These are phyloP conservation scores for Rosa persica DNA, from an alignment of 306 rosid genomes.

Conservation along the genomic window DNA sequence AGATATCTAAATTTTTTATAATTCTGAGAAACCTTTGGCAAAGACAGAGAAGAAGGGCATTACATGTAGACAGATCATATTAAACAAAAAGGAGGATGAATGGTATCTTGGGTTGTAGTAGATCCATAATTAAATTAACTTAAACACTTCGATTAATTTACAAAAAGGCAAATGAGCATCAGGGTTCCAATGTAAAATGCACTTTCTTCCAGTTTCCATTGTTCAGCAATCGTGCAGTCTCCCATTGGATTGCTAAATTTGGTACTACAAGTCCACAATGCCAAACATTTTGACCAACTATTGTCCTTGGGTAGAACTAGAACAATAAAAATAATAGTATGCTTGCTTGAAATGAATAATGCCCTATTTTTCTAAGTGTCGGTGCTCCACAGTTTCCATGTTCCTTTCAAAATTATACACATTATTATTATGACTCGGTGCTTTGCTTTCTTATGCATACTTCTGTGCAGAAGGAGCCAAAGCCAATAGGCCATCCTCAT, in stretches of 20 bases:
- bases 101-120: not conserved
- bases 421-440: not conserved
- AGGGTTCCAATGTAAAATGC: not conserved
- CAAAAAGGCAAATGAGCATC: not conserved
- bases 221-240: conserved; percentile 6
- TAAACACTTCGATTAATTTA: not conserved
- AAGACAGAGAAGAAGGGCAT: not conserved
- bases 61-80: not conserved
- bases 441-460: not conserved
- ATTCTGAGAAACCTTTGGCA: not conserved
- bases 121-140: not conserved
- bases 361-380: not conserved
- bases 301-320: not conserved
- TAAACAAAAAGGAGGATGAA: not conserved
- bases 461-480: conserved; percentile 3
- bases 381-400: conserved; percentile 1
- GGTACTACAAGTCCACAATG: not conserved
- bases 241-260: not conserved
- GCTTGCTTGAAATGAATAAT: not conserved
- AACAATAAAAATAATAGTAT: not conserved
- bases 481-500: not conserved
- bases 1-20: not conserved
- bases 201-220: conserved; percentile 2
- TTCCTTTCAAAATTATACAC: not conserved
- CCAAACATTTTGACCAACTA: conserved; percentile 10